Percentiles rank a stretch among this genome's conserved stretches.
Evolutionary conservation across 2,329 filamentous ascomycete genomes (phyloP).

Genomic region (Tothia fuscella): DNA sequence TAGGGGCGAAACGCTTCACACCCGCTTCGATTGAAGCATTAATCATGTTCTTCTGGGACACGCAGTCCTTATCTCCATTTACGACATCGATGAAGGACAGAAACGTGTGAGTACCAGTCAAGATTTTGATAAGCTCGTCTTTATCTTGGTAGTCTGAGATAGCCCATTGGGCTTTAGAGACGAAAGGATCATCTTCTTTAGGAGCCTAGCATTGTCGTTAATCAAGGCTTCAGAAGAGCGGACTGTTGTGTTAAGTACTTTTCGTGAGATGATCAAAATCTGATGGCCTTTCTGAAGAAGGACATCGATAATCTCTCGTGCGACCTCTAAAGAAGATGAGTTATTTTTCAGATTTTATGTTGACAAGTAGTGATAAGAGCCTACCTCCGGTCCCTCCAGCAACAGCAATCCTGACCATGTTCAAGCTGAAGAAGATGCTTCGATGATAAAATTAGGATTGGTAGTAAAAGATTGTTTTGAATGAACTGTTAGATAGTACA

Average conservation of each 20-base stretch:
- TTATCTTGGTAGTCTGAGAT: no score
- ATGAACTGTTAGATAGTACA: no score
- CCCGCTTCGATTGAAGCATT: slow-evolving; percentile 28
- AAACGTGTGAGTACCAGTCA: slow-evolving; percentile 40
- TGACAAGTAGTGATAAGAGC: slow-evolving; percentile 13
- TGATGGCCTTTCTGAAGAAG: slow-evolving; percentile 38
- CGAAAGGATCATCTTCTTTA: no score
- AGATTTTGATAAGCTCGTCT: no score
- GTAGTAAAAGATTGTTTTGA: no score
- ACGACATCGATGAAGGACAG: slow-evolving; percentile 38
- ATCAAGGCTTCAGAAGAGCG: no score
- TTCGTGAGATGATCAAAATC: slow-evolving; percentile 39
- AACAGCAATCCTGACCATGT: slow-evolving; percentile 36
- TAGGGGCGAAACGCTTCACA: slow-evolving; percentile 31
- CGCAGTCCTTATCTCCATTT: slow-evolving; percentile 16
- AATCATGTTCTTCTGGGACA: slow-evolving; percentile 25
- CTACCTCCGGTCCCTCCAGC: slow-evolving; percentile 35
- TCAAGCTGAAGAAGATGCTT: no score
- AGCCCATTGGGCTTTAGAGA: no score
- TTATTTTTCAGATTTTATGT: slow-evolving; percentile 1
- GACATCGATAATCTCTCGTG: slow-evolving; percentile 39
- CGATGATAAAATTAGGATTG: no score
- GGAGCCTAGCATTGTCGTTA: no score
- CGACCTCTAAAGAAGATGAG: slow-evolving; percentile 16
- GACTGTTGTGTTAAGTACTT: no score